Evolutionary conservation across 805 yeast genomes (phyloP).

Genomic region (Candida tibetensis): DNA sequence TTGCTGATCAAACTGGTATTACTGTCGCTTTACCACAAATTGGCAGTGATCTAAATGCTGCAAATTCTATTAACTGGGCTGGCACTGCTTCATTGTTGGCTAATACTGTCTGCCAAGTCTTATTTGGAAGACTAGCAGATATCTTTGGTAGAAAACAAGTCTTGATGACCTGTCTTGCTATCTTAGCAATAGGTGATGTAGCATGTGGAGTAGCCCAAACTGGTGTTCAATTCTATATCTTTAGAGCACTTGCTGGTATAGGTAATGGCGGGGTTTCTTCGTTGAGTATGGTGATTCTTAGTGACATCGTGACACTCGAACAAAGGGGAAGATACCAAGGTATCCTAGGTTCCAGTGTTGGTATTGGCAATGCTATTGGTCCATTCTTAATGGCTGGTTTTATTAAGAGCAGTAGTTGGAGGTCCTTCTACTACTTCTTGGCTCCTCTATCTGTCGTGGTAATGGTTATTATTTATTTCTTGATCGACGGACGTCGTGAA

Average conservation of each 20-base stretch:
- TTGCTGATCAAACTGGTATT: constrained; percentile 50
- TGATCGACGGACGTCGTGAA: constrained; percentile 36
- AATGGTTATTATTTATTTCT: constrained; percentile 26
- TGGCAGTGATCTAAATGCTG: constrained; percentile 46
- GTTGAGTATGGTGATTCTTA: constrained; percentile 49
- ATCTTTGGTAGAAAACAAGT: constrained; percentile 51
- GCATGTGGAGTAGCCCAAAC: constrained; percentile 52
- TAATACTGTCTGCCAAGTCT: constrained; percentile 49
- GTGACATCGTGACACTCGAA: constrained; percentile 52
- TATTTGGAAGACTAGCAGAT: constrained; percentile 54
- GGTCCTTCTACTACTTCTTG: constrained; percentile 49
- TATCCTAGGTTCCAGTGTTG: constrained; percentile 49
- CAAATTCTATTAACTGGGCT: constrained; percentile 54
- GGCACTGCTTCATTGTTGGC: constrained; percentile 54
- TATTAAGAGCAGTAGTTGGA: constrained; percentile 47
- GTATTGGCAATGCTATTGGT: constrained; percentile 52
- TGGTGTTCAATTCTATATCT: constrained; percentile 47
- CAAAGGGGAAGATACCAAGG: constrained; percentile 61
- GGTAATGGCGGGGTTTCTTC: constrained; percentile 55
- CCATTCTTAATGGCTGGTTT: constrained; percentile 56
- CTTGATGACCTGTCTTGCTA: constrained; percentile 35
- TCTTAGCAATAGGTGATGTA: constrained; percentile 44
- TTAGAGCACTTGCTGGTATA: constrained; percentile 54
- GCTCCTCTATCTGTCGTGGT: constrained; percentile 41
- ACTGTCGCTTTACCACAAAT: constrained; percentile 49